Percentiles rank a stretch among this genome's conserved stretches.
These are phyloP conservation scores for Penicillium sp. DNA, from an alignment of 2,329 filamentous ascomycete genomes.

Conservation along the genomic window DNA sequence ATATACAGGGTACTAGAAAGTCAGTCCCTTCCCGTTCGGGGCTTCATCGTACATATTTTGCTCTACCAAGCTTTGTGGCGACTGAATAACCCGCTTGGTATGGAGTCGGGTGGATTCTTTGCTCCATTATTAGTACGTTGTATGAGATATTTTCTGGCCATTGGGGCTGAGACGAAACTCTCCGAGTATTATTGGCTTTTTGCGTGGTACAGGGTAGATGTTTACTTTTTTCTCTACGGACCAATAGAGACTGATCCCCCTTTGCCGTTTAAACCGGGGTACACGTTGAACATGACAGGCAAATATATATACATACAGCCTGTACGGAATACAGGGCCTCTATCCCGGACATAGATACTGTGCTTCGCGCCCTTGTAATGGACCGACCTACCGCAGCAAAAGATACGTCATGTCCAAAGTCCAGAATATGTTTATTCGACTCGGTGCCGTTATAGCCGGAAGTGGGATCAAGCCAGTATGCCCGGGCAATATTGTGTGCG, in stretches of 20 bases:
- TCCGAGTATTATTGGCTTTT: background rate
- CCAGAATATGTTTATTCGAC: background rate
- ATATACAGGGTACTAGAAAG: background rate
- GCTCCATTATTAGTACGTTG: background rate
- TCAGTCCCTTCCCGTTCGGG: background rate
- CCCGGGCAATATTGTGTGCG: background rate
- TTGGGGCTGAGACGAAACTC: background rate
- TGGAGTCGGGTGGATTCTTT: background rate
- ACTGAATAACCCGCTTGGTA: background rate
- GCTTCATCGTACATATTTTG: background rate
- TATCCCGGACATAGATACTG: too few species aligned
- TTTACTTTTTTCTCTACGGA: background rate
- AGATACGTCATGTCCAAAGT: background rate
- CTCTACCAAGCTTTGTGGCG: conserved; percentile 5
- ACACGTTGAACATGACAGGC: background rate
- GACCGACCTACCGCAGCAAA: background rate
- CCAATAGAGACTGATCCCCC: too few species aligned
- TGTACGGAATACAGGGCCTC: too few species aligned
- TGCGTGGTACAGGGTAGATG: background rate
- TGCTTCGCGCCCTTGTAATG: background rate
- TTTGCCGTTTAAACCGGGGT: background rate
- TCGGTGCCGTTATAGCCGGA: background rate
- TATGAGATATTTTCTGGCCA: background rate
- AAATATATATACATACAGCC: background rate
- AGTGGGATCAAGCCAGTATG: background rate